Evolutionary conservation across 2,329 filamentous ascomycete genomes (phyloP), one percentile per base, ranked within the genome.

Genomic region (Colletotrichum sp.): DNA sequence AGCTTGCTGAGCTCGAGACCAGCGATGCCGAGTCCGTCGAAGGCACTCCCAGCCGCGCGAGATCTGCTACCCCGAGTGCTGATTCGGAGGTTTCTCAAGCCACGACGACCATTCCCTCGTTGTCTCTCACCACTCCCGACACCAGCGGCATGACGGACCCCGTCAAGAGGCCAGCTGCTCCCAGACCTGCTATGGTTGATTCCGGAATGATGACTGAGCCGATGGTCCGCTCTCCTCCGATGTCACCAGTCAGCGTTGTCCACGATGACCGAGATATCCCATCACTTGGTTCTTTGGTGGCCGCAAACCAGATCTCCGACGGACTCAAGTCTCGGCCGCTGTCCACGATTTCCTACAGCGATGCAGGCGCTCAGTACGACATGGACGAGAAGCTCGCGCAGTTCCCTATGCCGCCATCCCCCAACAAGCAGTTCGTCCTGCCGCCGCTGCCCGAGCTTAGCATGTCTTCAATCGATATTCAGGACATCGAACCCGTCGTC

Each of bases 1-100:
- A 99, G 84, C 90, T 99, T 56, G 95, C 94, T 69, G 95, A 95
- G 78, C 87, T 98, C 58, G 93, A 92, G 76, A 92, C 92, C 77
- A 93, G 94, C 78, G 94, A 95, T 77, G 94, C 95, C 75, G 93
- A 94, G 76, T 93, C 94, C 69, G 87, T 85, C 74, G 87, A 87
- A 21, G 89, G 86, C 30, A 92, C 91, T 34, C 91, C 91, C 30
- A 90, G 88, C 77, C 87, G 87, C 58, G 87, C 87, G 74, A 87
- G 87, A 58, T 88, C 85, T 21, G 79, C 84, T 58, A 90, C 89
- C 7, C 89, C 90, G 26, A 87, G 83, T 30, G 91, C 89, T 13
- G 82, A 85, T 26, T 81, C 80, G 62, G 81, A 86, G 56, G 85
- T 84, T 52, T 83, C 84, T 28, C 78, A 82, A 21, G 87, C 89